Evolutionary conservation across 495 filamentous ascomycete genomes (phyloP).

Genomic region (Penicillium herquei): DNA sequence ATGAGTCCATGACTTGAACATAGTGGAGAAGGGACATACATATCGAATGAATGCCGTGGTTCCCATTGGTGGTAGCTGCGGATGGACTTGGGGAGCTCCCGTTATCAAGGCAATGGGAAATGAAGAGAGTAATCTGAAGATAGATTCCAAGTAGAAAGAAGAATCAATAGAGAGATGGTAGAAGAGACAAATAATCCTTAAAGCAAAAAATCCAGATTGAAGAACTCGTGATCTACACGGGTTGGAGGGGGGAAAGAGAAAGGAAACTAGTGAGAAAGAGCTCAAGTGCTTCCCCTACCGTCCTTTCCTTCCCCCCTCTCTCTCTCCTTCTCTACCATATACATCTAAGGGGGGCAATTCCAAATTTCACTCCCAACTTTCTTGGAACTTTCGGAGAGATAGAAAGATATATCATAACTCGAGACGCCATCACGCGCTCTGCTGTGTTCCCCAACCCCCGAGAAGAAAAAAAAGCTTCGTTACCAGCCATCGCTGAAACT

Average conservation of each 20-base stretch:
- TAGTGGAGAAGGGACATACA: too few relatives aligned
- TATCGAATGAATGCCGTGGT: neutral
- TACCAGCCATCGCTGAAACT: neutral
- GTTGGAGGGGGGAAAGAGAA: conserved; percentile 3
- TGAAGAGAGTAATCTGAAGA: too few relatives aligned
- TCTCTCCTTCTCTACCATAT: neutral
- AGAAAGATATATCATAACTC: neutral
- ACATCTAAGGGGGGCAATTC: neutral
- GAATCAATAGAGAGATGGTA: neutral
- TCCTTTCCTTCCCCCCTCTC: conserved; percentile 7
- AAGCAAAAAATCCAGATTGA: too few relatives aligned
- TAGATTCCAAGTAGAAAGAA: neutral
- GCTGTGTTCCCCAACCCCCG: conserved; percentile 19
- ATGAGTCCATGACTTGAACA: too few relatives aligned
- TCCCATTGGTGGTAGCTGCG: conserved; percentile 9
- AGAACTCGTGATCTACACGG: neutral
- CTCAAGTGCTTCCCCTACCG: conserved; percentile 14
- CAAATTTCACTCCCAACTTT: neutral
- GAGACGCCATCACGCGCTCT: conserved; percentile 17
- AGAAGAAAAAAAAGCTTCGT: conserved; percentile 1
- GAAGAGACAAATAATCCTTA: too few relatives aligned
- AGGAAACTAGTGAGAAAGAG: conserved; percentile 11
- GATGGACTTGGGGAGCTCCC: conserved; percentile 4
- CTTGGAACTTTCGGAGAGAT: neutral
- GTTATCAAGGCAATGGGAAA: neutral